Evolutionary conservation across 2,329 filamentous ascomycete species (phyloP).

Genomic region (Mycosphaerella sp.): DNA sequence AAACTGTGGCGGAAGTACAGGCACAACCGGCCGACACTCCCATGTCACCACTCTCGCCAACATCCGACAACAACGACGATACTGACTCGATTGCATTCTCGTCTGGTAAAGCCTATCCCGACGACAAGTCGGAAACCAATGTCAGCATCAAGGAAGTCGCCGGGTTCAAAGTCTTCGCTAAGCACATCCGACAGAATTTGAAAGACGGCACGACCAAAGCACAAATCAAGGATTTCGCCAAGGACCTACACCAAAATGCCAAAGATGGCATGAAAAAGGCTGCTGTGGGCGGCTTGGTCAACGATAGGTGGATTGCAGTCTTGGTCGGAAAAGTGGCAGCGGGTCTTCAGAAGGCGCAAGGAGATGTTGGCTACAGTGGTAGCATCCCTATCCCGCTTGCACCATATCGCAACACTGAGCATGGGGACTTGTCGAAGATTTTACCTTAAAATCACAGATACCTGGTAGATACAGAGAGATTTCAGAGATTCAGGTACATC

Average conservation of each 20-base stretch:
- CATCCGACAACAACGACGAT: constrained; percentile 27
- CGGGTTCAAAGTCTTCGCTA: constrained; percentile 28
- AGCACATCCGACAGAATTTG: constrained; percentile 27
- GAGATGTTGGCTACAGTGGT: constrained; percentile 48
- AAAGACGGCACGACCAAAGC: constrained; percentile 25
- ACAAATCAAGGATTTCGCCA: constrained; percentile 29
- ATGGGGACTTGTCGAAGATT: constrained; percentile 20
- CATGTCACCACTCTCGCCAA: constrained; percentile 25
- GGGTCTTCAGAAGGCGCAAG: constrained; percentile 46
- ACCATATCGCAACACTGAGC: constrained; percentile 32
- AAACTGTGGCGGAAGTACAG: constrained; percentile 35
- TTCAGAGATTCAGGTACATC: too few relatives aligned
- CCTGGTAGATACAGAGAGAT: neutral
- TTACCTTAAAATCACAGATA: constrained; percentile 21
- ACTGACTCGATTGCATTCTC: constrained; percentile 19
- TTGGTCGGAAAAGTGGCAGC: constrained; percentile 48
- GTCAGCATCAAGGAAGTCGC: constrained; percentile 14
- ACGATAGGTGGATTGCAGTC: constrained; percentile 52
- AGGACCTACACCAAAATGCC: constrained; percentile 31
- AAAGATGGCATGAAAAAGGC: constrained; percentile 46
- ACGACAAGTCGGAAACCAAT: constrained; percentile 1
- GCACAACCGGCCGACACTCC: constrained; percentile 14
- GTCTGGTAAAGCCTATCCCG: constrained; percentile 1
- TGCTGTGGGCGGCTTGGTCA: constrained; percentile 43
- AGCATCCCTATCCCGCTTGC: constrained; percentile 42